Conservation (phyloP, 2,329 filamentous ascomycete species). For the Blastomyces silverae region DNA sequence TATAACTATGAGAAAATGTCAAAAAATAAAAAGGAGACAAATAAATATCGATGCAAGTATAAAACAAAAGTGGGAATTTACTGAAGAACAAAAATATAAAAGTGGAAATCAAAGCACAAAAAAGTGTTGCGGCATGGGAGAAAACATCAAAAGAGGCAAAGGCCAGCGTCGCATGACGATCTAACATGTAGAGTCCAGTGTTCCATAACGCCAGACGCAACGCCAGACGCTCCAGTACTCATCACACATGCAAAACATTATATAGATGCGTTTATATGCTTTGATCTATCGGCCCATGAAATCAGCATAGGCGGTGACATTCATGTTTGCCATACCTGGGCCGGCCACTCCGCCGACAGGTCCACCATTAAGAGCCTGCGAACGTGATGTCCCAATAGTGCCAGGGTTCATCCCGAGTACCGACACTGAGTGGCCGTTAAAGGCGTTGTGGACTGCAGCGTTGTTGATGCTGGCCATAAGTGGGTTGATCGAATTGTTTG, state of each 20-base stretch:
- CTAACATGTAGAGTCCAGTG: slow-evolving; percentile 35
- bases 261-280: slow-evolving; percentile 20
- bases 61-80: slow-evolving; percentile 18
- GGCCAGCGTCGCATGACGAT: slow-evolving; percentile 37
- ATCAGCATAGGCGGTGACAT: slow-evolving; percentile 35
- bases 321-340: slow-evolving; percentile 16
- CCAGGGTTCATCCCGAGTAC: slow-evolving; percentile 31
- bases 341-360: slow-evolving; percentile 13
- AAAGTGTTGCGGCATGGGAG: slow-evolving; percentile 25
- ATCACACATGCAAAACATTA: slow-evolving; percentile 42
- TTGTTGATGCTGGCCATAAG: slow-evolving; percentile 23
- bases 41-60: slow-evolving; percentile 15
- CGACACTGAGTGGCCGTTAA: slow-evolving; percentile 34
- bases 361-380: slow-evolving; percentile 9
- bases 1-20: slow-evolving; percentile 19
- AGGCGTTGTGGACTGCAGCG: slow-evolving; percentile 29
- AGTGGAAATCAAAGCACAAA: slow-evolving; percentile 25
- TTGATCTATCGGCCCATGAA: slow-evolving; percentile 43
- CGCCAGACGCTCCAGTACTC: slow-evolving; percentile 38
- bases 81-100: slow-evolving; percentile 25
- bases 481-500: slow-evolving; percentile 27
- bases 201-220: slow-evolving; percentile 38
- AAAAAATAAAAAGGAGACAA: slow-evolving; percentile 10
- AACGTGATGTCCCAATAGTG: slow-evolving; percentile 8
- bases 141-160: slow-evolving; percentile 25